Conservation (phyloP, 805 yeast genomes). For the Kodamaea jinghongensis region DNA sequence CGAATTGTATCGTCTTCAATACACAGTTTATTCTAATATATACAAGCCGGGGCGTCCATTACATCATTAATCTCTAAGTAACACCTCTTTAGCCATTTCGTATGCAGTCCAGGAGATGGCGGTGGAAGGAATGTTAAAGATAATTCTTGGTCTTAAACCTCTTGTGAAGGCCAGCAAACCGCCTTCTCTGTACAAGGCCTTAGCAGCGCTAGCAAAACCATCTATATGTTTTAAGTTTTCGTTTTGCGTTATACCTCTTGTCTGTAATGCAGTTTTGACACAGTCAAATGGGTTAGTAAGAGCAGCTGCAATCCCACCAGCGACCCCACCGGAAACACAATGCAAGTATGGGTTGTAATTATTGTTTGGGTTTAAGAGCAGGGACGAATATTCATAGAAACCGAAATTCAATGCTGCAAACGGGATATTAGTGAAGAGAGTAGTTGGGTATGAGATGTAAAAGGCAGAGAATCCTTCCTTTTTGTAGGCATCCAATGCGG, state of each 20-base stretch:
- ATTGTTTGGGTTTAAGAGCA: slow-evolving; percentile 72
- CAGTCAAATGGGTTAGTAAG: slow-evolving; percentile 93
- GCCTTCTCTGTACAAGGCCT: slow-evolving; percentile 56
- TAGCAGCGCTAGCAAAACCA: slow-evolving; percentile 71
- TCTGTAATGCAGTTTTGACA: slow-evolving; percentile 86
- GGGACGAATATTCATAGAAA: slow-evolving; percentile 82
- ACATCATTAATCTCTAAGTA: slow-evolving; percentile 27
- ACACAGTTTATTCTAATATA: slow-evolving; percentile 6
- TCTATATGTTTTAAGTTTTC: slow-evolving; percentile 51
- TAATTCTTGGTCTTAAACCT: slow-evolving; percentile 87
- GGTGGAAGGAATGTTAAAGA: slow-evolving; percentile 91
- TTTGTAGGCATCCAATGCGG: slow-evolving; percentile 49
- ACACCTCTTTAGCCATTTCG: slow-evolving; percentile 87
- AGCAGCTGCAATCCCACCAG: slow-evolving; percentile 96
- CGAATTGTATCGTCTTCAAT: slow-evolving; percentile 16
- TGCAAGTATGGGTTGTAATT: slow-evolving; percentile 85
- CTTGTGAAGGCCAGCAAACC: slow-evolving; percentile 70
- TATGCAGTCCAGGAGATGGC: slow-evolving; percentile 98
- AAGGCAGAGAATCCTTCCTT: slow-evolving; percentile 77
- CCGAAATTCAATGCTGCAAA: slow-evolving; percentile 94
- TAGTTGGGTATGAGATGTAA: slow-evolving; percentile 91
- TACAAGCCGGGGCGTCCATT: not conserved
- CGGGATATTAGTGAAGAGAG: slow-evolving; percentile 87
- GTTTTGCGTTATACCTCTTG: slow-evolving; percentile 58
- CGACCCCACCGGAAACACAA: slow-evolving; percentile 88